Conservation (phyloP, 2,329 filamentous ascomycete genomes). For the Microcyclospora tardicrescens region DNA sequence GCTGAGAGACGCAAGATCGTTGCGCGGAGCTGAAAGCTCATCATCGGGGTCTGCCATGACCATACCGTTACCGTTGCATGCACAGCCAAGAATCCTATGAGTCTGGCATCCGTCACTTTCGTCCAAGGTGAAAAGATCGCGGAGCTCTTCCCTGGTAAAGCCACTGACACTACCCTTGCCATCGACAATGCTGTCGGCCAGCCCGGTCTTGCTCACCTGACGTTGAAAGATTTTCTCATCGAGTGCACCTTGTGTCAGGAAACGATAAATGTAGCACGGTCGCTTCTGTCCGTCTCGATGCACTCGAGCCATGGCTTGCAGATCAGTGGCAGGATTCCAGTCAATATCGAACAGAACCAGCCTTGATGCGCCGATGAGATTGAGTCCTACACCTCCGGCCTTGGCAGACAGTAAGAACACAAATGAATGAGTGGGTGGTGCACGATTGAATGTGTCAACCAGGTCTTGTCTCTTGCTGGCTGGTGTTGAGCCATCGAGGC, state of each 20-base stretch:
- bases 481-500: constrained; percentile 56
- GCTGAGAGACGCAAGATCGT: constrained; percentile 13
- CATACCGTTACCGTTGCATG: constrained; percentile 44
- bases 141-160: constrained; percentile 53
- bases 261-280: constrained; percentile 55
- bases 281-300: constrained; percentile 59
- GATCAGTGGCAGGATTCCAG: constrained; percentile 63
- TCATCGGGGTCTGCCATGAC: constrained; percentile 13
- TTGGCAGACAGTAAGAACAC: constrained; percentile 63
- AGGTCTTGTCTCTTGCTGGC: constrained; percentile 51
- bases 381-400: constrained; percentile 56
- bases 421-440: constrained; percentile 43
- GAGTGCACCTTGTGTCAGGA: constrained; percentile 54
- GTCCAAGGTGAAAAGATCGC: constrained; percentile 54
- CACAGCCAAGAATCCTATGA: constrained; percentile 52
- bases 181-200: constrained; percentile 60
- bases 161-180: constrained; percentile 46
- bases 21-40: constrained; percentile 6
- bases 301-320: constrained; percentile 63
- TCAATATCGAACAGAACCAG: constrained; percentile 61
- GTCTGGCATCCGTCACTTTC: constrained; percentile 50
- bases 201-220: constrained; percentile 56
- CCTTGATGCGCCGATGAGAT: constrained; percentile 57
- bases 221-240: constrained; percentile 67
- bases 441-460: constrained; percentile 57